Evolutionary conservation across 257 asterid genomes (phyloP).

Genomic region (Euphrasia confusa): DNA sequence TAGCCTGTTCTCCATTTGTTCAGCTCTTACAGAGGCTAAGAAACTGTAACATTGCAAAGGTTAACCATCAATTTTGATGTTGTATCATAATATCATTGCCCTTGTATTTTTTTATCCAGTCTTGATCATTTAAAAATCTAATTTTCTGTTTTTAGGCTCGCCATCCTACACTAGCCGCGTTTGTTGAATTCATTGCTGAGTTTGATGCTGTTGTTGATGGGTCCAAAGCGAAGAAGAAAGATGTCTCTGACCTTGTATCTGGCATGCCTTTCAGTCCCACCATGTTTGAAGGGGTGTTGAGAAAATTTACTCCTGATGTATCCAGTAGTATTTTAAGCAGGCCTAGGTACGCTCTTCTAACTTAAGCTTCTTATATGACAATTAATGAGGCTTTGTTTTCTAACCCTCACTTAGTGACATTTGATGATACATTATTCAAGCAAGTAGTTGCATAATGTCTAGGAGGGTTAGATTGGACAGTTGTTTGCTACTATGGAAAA

Average conservation of each 20-base stretch:
- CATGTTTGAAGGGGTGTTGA: slow-evolving; percentile 71
- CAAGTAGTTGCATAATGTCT: slow-evolving; percentile 13
- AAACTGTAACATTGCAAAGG: slow-evolving; percentile 56
- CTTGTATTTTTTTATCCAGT: neutral
- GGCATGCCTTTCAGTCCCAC: slow-evolving; percentile 67
- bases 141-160: slow-evolving; percentile 41
- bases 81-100: slow-evolving; percentile 1
- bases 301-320: slow-evolving; percentile 81
- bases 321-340: slow-evolving; percentile 52
- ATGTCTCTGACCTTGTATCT: slow-evolving; percentile 40
- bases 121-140: slow-evolving; percentile 8
- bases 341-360: slow-evolving; percentile 54
- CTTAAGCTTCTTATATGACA: slow-evolving; percentile 4
- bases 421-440: slow-evolving; percentile 14
- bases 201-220: slow-evolving; percentile 61
- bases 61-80: slow-evolving; percentile 20
- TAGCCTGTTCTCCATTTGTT: slow-evolving; percentile 86
- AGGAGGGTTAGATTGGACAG: slow-evolving; percentile 8
- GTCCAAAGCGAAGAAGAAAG: slow-evolving; percentile 46
- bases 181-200: slow-evolving; percentile 62
- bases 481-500: slow-evolving; percentile 8
- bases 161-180: slow-evolving; percentile 72
- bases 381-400: slow-evolving; percentile 3
- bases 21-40: slow-evolving; percentile 59
- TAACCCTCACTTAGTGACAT: neutral